These are phyloP conservation scores for Bondarzewia mesenterica DNA, from an alignment of 1,284 basidiomycete genomes.

Conservation along the genomic window DNA sequence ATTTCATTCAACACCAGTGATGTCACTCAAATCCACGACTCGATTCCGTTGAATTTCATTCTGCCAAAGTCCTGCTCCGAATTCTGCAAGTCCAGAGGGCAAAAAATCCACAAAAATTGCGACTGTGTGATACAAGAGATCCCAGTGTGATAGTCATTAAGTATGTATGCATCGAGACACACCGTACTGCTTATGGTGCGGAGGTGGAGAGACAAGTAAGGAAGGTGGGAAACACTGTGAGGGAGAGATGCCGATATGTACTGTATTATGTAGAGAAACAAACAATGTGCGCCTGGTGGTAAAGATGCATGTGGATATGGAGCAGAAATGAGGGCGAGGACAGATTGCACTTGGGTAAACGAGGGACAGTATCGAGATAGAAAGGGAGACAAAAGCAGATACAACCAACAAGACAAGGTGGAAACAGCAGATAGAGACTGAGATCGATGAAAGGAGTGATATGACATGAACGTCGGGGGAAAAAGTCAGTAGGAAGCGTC, in stretches of 20 bases:
- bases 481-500: constrained; percentile 10
- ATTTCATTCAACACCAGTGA: too few species aligned
- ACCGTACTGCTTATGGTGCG: neutral
- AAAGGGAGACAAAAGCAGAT: constrained; percentile 7
- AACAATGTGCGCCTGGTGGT: neutral
- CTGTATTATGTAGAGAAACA: neutral
- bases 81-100: too few species aligned
- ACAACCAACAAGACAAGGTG: constrained; percentile 8
- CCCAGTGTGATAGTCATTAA: neutral
- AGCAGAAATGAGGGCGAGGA: constrained; percentile 14
- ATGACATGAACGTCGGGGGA: neutral
- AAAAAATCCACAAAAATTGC: too few species aligned
- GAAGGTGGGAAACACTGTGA: neutral
- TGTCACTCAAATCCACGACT: too few species aligned
- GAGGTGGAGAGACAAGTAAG: neutral
- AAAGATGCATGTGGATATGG: constrained; percentile 13
- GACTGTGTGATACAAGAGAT: neutral
- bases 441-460: neutral
- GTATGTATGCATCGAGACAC: neutral
- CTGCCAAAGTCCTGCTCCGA: too few species aligned
- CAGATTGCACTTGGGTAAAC: constrained; percentile 21
- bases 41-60: too few species aligned
- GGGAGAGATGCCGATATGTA: neutral
- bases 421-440: constrained; percentile 17
- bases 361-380: constrained; percentile 4